Base-by-base conservation (phyloP, 2,329 filamentous ascomycete species). In the Microcyclosporella mali region DNA sequence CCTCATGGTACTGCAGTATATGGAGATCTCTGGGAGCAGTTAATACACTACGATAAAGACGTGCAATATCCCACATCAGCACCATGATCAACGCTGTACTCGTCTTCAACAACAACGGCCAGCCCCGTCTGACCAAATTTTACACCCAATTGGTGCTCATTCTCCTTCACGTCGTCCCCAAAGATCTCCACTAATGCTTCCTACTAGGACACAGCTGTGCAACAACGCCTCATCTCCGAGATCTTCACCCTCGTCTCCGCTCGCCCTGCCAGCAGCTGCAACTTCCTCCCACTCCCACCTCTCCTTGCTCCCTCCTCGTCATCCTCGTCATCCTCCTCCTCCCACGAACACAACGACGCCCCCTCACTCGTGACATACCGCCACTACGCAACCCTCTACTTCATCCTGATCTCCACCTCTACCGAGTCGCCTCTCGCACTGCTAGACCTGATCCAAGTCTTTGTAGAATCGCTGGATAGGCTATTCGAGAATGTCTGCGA, bases 401-500 rank as follows among this genome's bases (percentile, higher is more conserved):
- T 98, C 72, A 98, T 98, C 67, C 75, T 98, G 64, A 98, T 98
- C 60, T 92, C 85, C 28, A 98, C 94, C 3, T 88, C 88, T 4
- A 95, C 92, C 46, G 92, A 98, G 68, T 95, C 88, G 1, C 92
- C 92, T 1, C 82, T 98, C 2, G 92, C 92, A 1, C 77, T 98
- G 17, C 88, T 98, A 49, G 92, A 98, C 66, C 72, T 98, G 41
- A 97, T 98, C 53, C 92, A 98, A 68, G 92, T 98, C 47, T 98
- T 95, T 59, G 92, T 98, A 51, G 92, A 98, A 68, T 83, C 90
- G 1, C 77, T 98, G 28, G 92, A 98, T 66, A 81, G 88, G 52
- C 75, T 98, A 31, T 98, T 98, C 63, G 92, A 97, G 70, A 95
- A 98, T 64, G 92, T 98, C 8, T 98, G 92, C 75, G 92, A 98